Base-by-base conservation (phyloP, 257 asterid species). In the Solanum corneliomulleri region DNA sequence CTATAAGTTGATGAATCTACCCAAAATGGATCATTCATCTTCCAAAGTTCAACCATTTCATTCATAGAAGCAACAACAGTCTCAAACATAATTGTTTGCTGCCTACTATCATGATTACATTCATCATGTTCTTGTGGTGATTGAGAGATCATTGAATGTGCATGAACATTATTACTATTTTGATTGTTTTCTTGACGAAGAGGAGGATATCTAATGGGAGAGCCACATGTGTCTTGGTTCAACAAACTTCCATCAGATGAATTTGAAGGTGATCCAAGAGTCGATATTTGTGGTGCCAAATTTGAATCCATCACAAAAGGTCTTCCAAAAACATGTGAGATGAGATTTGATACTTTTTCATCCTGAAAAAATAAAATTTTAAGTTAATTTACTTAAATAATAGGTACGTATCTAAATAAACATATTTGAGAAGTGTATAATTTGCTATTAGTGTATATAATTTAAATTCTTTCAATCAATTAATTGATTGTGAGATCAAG, bases 21-120 rank as follows among this genome's bases (percentile, higher is more conserved):
- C 97, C 96, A 95, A 20, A 96, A 45, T 7, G 98, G 95, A 87
- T 95, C 97, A 42, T 93, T 91, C 68, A 86, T 82, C 72, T 86
- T 91, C 13, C 91, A 69, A 75, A 96, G 95, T 85, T 91, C 90
- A 41, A 89, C 15, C 35, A 96, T 91, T 86, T 96, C 98, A 83
- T 88, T 89, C 87, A 91, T 91, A 86, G 98, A 96, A 12, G 23
- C 86, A 31, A 86, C 39, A 23, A 91, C 92, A 23, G 90, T 86
- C 86, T 90, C 93, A 85, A 94, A 62, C 25, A 93, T 89, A 31
- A 11, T 25, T 20, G 92, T 71, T 87, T 77, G 92, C 11, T 93
- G 93, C 84, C 62, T 83, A 35, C 89, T 93, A 12, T 23, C 56
- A 75, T n/a, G 56, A 14, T 25, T 12, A 14, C 84, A 87, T 62